Conservation (phyloP, 176 grass and related monocot genomes). For the Urochloa ruziziensis region DNA sequence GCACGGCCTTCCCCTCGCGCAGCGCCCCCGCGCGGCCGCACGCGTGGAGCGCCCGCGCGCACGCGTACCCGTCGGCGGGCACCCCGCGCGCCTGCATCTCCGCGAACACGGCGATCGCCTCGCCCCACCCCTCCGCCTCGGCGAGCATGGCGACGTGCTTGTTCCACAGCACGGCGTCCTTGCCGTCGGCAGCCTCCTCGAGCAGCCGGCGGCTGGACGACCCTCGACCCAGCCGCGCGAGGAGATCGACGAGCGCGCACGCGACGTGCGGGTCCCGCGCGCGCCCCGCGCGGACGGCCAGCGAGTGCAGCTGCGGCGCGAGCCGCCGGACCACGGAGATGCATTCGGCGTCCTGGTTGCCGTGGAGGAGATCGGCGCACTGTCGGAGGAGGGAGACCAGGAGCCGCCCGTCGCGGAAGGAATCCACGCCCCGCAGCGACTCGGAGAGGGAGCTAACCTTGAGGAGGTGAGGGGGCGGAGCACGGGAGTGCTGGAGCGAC, state of each 20-base stretch:
- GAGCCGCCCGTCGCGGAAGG: conserved; percentile 43
- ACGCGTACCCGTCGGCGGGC: conserved; percentile 57
- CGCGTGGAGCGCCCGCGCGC: conserved; percentile 64
- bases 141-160: conserved; percentile 64
- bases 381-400: conserved; percentile 47
- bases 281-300: conserved; percentile 41
- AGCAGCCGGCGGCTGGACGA: conserved; percentile 46
- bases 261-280: conserved; percentile 50
- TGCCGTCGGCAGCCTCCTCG: conserved; percentile 1
- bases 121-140: conserved; percentile 44
- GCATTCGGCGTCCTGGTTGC: neutral
- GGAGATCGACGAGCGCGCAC: conserved; percentile 71
- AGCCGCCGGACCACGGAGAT: neutral
- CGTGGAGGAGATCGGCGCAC: conserved; percentile 37
- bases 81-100: conserved; percentile 62
- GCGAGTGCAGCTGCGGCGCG: conserved; percentile 64
- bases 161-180: conserved; percentile 77
- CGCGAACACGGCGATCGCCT: conserved; percentile 50
- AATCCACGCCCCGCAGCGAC: conserved; percentile 35
- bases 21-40: conserved; percentile 51
- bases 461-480: neutral
- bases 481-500: neutral
- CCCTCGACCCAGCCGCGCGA: conserved; percentile 40
- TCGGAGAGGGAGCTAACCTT: conserved; percentile 23
- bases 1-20: conserved; percentile 56